A percentile compares a stretch with the other conserved stretches of the same genome.
Conservation (phyloP, 208 protist genomes). For the Phytomonas francai region DNA sequence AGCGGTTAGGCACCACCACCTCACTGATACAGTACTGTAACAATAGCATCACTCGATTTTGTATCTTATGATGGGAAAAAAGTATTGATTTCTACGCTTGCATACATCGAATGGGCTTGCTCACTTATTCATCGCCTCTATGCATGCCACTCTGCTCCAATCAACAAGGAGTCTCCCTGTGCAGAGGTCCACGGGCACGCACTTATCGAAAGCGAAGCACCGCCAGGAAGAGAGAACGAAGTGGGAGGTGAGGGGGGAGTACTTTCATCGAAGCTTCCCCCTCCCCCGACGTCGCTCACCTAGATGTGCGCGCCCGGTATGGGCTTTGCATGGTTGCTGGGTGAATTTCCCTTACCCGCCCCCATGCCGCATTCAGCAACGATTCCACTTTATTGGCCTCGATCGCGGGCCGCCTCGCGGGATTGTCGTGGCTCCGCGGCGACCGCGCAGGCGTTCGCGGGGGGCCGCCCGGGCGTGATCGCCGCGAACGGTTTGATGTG, state of each 20-base stretch:
- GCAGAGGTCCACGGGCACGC: no score
- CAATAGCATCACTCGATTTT: background rate
- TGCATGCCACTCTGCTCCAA: no score
- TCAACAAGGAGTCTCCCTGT: no score
- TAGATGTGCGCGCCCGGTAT: background rate
- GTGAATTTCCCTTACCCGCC: background rate
- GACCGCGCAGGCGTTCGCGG: background rate
- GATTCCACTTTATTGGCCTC: background rate
- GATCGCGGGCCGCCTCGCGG: background rate
- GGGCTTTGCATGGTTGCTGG: background rate
- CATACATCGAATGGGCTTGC: background rate
- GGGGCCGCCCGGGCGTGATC: constrained; percentile 14
- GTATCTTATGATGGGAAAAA: background rate
- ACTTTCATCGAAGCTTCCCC: no score
- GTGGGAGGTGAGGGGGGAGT: no score
- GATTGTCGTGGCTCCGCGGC: background rate
- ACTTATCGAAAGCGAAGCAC: no score
- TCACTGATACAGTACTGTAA: background rate
- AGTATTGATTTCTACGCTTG: background rate
- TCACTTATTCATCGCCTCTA: no score
- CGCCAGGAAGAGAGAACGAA: no score
- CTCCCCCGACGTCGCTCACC: background rate
- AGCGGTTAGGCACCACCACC: background rate
- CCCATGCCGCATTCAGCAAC: background rate
- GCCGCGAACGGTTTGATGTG: constrained; percentile 48